Conservation (phyloP, 441 rosid species). For the Pelargonium fulgidum region DNA sequence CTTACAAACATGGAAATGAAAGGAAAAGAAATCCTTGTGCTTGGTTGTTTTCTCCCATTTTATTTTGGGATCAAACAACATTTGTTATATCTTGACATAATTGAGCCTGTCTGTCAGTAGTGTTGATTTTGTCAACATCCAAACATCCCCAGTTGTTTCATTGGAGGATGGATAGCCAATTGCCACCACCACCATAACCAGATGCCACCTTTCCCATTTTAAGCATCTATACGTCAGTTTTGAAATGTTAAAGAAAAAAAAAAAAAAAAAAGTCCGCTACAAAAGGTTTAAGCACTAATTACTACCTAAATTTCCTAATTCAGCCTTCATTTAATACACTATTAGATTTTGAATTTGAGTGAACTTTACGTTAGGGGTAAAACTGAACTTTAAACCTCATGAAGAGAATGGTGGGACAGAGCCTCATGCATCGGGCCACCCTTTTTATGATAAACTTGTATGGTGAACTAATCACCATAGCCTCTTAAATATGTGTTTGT, state of each 20-base stretch:
- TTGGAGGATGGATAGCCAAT: not conserved
- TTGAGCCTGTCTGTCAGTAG: not conserved
- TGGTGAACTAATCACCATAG: no score
- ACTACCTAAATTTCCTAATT: not conserved
- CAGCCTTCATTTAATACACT: not conserved
- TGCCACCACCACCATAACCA: not conserved
- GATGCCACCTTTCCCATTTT: not conserved
- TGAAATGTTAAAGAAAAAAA: not conserved
- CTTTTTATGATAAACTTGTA: no score
- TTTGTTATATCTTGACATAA: not conserved
- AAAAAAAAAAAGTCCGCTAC: not conserved
- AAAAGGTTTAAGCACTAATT: not conserved
- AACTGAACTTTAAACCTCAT: no score
- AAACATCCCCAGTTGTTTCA: not conserved
- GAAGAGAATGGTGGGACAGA: no score
- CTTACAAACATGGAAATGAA: not conserved
- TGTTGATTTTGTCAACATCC: not conserved
- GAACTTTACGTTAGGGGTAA: no score
- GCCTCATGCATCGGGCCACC: no score
- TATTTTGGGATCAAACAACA: not conserved
- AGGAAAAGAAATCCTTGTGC: not conserved
- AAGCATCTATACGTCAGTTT: not conserved
- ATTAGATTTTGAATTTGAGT: not conserved
- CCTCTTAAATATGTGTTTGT: no score
- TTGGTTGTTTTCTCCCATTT: not conserved